Evolutionary conservation across 306 rosid genomes (phyloP), one percentile per base, ranked within the genome.

Genomic region (Sicyos edulis): DNA sequence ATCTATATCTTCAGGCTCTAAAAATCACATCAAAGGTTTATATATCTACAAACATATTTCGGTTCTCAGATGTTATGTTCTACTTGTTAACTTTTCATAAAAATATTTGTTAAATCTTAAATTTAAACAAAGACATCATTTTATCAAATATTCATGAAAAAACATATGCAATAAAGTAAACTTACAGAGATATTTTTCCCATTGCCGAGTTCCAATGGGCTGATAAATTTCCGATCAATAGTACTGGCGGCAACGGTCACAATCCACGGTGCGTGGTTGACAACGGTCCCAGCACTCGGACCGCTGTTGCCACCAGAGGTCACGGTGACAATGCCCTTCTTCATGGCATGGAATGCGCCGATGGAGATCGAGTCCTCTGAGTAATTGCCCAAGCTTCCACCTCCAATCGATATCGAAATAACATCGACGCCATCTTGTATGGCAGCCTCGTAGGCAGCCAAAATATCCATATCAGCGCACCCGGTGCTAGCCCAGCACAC

Each of bases 391-490:
- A 17, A 16, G 11, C 86, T 90, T 3, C 1, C 10, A 59, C 98
- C 98, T n/a, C 91, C 93, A 6, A 90, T 85, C 0, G 96, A 92
- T 65, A 90, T 61, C 1, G 98, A 90, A 79, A 92, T 92, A 60
- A 92, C 89, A 83, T 92, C 96, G 5, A 86, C 98, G 0, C 98
- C 96, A 19, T 92, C 98, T 2, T 84, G 80, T 62, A 88, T 86
- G 54, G 98, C 98, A 10, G 96, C 90, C 13, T 92, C 98, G 70
- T 82, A 92, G 53, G 87, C 96, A 0, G 96, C 96, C 16, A 92
- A 83, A 71, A 92, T 78, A 77, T 92, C 96, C 87, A 92, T 90
- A 79, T 92, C 96, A 0, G 96, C 13, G 75, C 98, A 92, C 57
- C 87, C 96, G 11, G 8, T 50, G 60, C 57, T 60, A 16, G 1